Percentiles rank a stretch among this genome's conserved stretches.
These are phyloP conservation scores for Aspergillus udagawae DNA, from an alignment of 2,329 filamentous ascomycete genomes.

Conservation along the genomic window DNA sequence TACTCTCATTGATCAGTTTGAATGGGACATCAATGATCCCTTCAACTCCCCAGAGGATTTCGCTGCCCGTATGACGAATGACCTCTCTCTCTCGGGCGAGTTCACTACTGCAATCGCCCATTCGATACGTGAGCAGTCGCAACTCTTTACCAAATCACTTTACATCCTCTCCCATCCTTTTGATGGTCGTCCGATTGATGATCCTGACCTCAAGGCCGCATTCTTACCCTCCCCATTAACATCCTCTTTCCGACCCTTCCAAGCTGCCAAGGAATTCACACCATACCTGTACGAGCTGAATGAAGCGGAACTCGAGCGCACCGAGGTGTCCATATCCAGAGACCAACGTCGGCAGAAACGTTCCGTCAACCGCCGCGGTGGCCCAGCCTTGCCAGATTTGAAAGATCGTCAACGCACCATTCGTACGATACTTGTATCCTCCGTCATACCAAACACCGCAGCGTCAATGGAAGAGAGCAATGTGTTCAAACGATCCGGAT, in stretches of 20 bases:
- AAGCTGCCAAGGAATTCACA: constrained; percentile 89
- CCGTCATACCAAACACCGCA: constrained; percentile 83
- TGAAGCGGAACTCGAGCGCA: constrained; percentile 82
- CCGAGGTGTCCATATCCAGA: constrained; percentile 86
- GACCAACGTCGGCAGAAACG: constrained; percentile 94
- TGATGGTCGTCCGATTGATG: constrained; percentile 87
- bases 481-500: constrained; percentile 74
- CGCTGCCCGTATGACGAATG: constrained; percentile 79
- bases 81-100: constrained; percentile 87
- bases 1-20: constrained; percentile 93
- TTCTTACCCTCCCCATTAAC: constrained; percentile 82
- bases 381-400: constrained; percentile 89
- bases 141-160: constrained; percentile 88
- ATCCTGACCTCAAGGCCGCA: constrained; percentile 78
- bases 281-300: constrained; percentile 93
- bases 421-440: constrained; percentile 85
- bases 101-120: constrained; percentile 97
- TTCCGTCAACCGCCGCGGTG: constrained; percentile 88
- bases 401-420: constrained; percentile 93
- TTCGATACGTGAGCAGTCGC: constrained; percentile 92
- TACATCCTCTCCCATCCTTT: constrained; percentile 94
- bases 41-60: constrained; percentile 94
- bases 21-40: constrained; percentile 98
- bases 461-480: constrained; percentile 76
- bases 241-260: constrained; percentile 81